Evolutionary conservation across 2,329 filamentous ascomycete genomes (phyloP).

Genomic region (Xylariaceae sp.): DNA sequence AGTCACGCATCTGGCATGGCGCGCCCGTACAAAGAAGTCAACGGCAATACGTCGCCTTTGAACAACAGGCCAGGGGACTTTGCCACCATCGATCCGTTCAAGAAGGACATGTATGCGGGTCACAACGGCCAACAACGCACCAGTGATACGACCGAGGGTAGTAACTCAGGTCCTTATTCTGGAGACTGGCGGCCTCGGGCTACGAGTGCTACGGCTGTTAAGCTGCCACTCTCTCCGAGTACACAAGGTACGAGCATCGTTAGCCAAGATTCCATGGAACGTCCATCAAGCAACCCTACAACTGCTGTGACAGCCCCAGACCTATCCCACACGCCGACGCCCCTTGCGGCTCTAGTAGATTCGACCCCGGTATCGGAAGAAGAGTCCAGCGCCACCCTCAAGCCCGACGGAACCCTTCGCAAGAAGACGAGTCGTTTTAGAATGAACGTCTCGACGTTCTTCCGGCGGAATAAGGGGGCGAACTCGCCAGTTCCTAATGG

Average conservation of each 20-base stretch:
- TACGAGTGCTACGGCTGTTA: slow-evolving; percentile 58
- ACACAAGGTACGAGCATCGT: slow-evolving; percentile 62
- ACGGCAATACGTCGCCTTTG: slow-evolving; percentile 42
- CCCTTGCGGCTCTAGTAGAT: slow-evolving; percentile 27
- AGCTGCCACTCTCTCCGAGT: slow-evolving; percentile 60
- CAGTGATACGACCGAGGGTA: slow-evolving; percentile 59
- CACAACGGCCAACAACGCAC: slow-evolving; percentile 48
- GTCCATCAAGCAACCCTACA: slow-evolving; percentile 40
- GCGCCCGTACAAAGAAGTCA: slow-evolving; percentile 39
- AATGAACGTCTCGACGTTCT: slow-evolving; percentile 56
- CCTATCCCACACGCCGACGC: slow-evolving; percentile 30
- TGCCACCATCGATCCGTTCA: slow-evolving; percentile 46
- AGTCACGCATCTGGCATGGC: slow-evolving; percentile 33
- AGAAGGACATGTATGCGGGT: slow-evolving; percentile 29
- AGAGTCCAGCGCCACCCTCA: slow-evolving; percentile 41
- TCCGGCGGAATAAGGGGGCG: slow-evolving; percentile 47
- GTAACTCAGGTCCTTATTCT: slow-evolving; percentile 47
- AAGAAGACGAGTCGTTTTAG: slow-evolving; percentile 60
- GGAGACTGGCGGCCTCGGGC: slow-evolving; percentile 60
- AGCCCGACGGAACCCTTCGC: slow-evolving; percentile 48
- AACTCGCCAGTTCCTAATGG: slow-evolving; percentile 32
- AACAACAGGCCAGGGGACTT: slow-evolving; percentile 45
- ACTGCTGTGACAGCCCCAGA: slow-evolving; percentile 38
- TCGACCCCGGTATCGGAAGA: slow-evolving; percentile 32
- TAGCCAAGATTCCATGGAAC: slow-evolving; percentile 54